Evolutionary conservation across 2,329 filamentous ascomycete species (phyloP).

Genomic region (Neophaeococcomyces mojaviensis): DNA sequence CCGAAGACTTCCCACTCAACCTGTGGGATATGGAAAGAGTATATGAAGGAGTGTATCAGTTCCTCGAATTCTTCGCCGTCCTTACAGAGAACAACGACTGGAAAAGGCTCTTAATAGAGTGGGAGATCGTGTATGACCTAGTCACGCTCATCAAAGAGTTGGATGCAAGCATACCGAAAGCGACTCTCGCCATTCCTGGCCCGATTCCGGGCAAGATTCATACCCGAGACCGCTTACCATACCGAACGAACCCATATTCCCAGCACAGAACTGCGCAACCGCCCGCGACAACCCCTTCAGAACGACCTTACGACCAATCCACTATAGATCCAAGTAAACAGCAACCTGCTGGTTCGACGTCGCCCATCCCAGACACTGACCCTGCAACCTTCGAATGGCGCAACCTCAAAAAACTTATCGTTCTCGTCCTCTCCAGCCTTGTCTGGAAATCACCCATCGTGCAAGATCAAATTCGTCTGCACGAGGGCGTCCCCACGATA

Average conservation of each 20-base stretch:
- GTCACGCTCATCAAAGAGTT: conserved; percentile 79
- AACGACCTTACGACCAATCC: conserved; percentile 56
- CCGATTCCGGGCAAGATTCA: conserved; percentile 10
- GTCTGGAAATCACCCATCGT: conserved; percentile 80
- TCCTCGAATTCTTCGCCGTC: conserved; percentile 86
- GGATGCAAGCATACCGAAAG: conserved; percentile 80
- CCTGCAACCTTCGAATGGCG: conserved; percentile 62
- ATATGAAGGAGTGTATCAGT: conserved; percentile 89
- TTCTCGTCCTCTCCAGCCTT: conserved; percentile 80
- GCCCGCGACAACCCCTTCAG: conserved; percentile 53
- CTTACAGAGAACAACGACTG: conserved; percentile 78
- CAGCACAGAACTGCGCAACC: conserved; percentile 30
- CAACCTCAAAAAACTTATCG: conserved; percentile 87
- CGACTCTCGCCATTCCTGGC: conserved; percentile 36
- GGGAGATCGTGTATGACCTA: conserved; percentile 84
- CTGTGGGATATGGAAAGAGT: conserved; percentile 97
- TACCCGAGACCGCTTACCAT: conserved; percentile 13
- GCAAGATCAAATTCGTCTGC: conserved; percentile 76
- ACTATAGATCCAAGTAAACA: conserved; percentile 32
- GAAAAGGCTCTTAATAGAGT: conserved; percentile 78
- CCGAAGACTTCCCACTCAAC: conserved; percentile 86
- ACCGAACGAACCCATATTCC: conserved; percentile 21
- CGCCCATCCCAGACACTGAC: conserved; percentile 49
- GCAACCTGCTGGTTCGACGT: conserved; percentile 35
- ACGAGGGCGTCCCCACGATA: conserved; percentile 79